A percentile compares a stretch with the other conserved stretches of the same genome.
Evolutionary conservation across 768 basidiomycete genomes (phyloP).

Genomic region (Rubroboletus pulcherrimus): DNA sequence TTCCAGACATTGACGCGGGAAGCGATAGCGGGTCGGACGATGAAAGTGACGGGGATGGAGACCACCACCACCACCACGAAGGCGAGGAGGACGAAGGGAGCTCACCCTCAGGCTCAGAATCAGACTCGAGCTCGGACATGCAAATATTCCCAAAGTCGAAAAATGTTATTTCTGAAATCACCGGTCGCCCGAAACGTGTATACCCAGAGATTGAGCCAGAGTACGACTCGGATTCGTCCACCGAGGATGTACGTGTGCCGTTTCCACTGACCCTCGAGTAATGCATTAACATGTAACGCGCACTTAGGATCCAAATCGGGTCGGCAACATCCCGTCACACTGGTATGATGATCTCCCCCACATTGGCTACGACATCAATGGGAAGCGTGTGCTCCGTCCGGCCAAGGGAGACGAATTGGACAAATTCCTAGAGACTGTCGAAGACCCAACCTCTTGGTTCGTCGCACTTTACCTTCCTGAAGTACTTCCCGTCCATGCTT

Average conservation of each 20-base stretch:
- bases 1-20: conserved; percentile 61
- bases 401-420: conserved; percentile 96
- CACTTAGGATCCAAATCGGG: conserved; percentile 82
- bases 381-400: conserved; percentile 89
- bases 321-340: conserved; percentile 93
- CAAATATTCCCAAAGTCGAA: conserved; percentile 61
- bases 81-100: conserved; percentile 38
- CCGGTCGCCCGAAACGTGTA: conserved; percentile 77
- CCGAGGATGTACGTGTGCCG: conserved; percentile 69
- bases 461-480: conserved; percentile 19
- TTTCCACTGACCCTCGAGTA: not conserved
- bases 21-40: conserved; percentile 40
- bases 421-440: conserved; percentile 91
- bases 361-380: conserved; percentile 93
- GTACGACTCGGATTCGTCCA: conserved; percentile 89
- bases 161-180: conserved; percentile 72
- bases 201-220: conserved; percentile 88
- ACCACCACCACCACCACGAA: conserved; percentile 21
- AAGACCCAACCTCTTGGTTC: conserved; percentile 87
- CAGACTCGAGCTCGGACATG: conserved; percentile 43
- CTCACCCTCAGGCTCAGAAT: conserved; percentile 26
- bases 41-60: conserved; percentile 34
- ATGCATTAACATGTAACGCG: conserved; percentile 8
- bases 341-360: conserved; percentile 99
- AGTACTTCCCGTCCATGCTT: not conserved